Conservation (phyloP, 192 early-diverging fungal genomes). For the Coemansia asiatica region DNA sequence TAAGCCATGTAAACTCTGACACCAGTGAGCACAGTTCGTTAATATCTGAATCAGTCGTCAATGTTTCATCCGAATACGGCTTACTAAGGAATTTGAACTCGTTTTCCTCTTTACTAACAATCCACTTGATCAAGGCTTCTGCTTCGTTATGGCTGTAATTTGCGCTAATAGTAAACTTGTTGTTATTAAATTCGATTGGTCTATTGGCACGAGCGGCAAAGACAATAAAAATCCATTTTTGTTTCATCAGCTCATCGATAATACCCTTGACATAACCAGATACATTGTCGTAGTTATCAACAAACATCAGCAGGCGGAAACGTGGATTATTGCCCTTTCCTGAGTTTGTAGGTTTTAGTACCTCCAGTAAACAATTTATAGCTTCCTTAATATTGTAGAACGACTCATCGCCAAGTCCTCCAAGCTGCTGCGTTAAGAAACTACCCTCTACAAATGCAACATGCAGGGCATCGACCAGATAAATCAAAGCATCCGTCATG, state of each 20-base stretch:
- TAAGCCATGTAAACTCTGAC: neutral
- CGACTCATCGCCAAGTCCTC: too few relatives aligned
- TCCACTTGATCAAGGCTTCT: neutral
- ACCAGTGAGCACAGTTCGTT: neutral
- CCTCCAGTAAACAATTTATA: too few relatives aligned
- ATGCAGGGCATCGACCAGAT: neutral
- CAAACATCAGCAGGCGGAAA: neutral
- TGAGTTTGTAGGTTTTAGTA: too few relatives aligned
- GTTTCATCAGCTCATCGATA: neutral
- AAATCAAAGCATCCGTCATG: neutral
- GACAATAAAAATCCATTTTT: neutral
- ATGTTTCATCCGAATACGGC: neutral
- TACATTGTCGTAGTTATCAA: neutral
- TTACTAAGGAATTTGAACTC: neutral
- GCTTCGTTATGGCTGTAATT: neutral
- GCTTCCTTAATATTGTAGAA: too few relatives aligned
- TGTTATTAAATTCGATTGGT: neutral
- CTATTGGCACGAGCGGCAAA: neutral
- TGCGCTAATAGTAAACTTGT: neutral
- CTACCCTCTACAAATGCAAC: neutral
- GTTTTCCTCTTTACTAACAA: neutral
- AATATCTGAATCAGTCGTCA: neutral
- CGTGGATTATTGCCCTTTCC: too few relatives aligned
- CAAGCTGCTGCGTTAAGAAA: too few relatives aligned
- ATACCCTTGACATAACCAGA: neutral